phyloP scores from a whole-genome alignment of 768 basidiomycete genomes.

The Calocera viscosa region DNA sequence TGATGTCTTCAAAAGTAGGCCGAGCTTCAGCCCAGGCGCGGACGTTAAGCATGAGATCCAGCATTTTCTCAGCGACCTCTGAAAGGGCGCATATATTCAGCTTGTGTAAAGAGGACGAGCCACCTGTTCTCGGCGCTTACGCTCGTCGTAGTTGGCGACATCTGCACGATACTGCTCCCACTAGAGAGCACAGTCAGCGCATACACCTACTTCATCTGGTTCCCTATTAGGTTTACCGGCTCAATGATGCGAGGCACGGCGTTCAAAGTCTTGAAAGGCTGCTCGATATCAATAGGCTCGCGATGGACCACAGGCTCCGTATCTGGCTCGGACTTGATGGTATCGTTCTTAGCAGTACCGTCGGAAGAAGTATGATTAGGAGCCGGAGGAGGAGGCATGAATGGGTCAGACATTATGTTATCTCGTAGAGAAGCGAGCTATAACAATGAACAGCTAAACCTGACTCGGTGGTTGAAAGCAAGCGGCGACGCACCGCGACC shows the following conservation, averaged over 20 bases:
- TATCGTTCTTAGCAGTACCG: background rate
- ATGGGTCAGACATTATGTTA: background rate
- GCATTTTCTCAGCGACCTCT: slow-evolving; percentile 28
- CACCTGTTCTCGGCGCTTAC: background rate
- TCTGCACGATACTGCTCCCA: background rate
- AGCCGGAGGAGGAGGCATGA: background rate
- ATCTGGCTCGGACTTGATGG: background rate
- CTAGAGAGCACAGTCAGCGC: background rate
- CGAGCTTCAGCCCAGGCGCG: slow-evolving; percentile 32
- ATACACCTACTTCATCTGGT: background rate
- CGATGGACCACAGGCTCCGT: background rate
- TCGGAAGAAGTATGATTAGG: background rate
- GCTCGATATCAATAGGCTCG: background rate
- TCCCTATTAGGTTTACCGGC: background rate
- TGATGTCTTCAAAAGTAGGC: slow-evolving; percentile 22
- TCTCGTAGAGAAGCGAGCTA: background rate
- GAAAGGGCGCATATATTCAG: background rate
- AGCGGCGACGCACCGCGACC: background rate
- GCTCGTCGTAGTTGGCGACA: background rate
- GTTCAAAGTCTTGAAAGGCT: background rate
- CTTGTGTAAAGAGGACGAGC: background rate
- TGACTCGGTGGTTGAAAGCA: background rate
- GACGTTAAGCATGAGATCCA: slow-evolving; percentile 27
- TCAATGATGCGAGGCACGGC: background rate
- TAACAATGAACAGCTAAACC: background rate